phyloP scores from a whole-genome alignment of 345 rosid species.

The Lepidium didymum region DNA sequence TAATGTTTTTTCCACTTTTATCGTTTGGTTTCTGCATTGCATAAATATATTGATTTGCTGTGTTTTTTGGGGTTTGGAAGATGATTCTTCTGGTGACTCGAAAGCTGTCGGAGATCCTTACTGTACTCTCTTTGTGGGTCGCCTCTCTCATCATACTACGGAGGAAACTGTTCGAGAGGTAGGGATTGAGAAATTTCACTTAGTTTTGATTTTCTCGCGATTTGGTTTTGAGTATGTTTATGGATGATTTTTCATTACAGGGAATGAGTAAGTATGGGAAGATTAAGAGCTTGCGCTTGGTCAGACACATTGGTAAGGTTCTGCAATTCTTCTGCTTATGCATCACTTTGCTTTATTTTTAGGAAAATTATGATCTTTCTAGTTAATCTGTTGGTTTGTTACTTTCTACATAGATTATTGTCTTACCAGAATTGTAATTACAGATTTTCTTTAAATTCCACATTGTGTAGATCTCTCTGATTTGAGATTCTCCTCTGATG shows the following conservation, averaged over 20 bases:
- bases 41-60: not conserved
- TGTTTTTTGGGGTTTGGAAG: slow-evolving; percentile 29
- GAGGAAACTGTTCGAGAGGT: slow-evolving; percentile 67
- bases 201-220: not conserved
- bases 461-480: not conserved
- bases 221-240: not conserved
- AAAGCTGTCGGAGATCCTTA: slow-evolving; percentile 70
- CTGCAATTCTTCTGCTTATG: not conserved
- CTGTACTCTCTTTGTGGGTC: slow-evolving; percentile 72
- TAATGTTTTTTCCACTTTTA: not conserved
- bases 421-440: not conserved
- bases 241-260: slow-evolving; percentile 26
- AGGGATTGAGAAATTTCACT: not conserved
- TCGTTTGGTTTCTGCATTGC: not conserved
- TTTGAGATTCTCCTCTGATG: not conserved
- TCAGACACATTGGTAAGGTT: slow-evolving; percentile 72
- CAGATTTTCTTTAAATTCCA: not conserved
- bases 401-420: not conserved
- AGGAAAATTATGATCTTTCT: not conserved
- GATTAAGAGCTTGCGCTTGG: slow-evolving; percentile 80
- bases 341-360: not conserved
- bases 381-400: not conserved
- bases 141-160: slow-evolving; percentile 67
- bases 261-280: slow-evolving; percentile 82
- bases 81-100: slow-evolving; percentile 77